Conservation (phyloP, 129 eudicot species). For the Pulicaria dysenterica region DNA sequence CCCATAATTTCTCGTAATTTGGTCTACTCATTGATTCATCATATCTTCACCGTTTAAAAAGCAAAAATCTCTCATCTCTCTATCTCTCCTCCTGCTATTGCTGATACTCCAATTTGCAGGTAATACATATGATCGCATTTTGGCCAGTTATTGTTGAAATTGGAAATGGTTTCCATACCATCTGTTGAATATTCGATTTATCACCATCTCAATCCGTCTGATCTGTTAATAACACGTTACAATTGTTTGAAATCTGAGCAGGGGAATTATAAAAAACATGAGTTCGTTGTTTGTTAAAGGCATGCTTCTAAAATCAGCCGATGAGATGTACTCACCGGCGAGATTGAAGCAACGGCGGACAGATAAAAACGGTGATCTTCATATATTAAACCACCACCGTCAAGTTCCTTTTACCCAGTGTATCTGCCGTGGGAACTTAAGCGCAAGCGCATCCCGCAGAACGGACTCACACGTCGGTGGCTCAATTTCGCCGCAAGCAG, state of each 20-base stretch:
- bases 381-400: slow-evolving; percentile 20
- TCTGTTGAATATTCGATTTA: background rate
- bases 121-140: background rate
- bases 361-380: slow-evolving; percentile 25
- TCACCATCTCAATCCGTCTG: slow-evolving; percentile 1
- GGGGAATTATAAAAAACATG: slow-evolving; percentile 32
- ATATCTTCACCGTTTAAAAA: slow-evolving; percentile 7
- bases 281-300: slow-evolving; percentile 44
- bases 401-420: background rate
- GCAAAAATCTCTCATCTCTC: background rate
- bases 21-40: slow-evolving; percentile 17
- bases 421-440: slow-evolving; percentile 22
- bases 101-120: slow-evolving; percentile 9
- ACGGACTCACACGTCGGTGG: slow-evolving; percentile 17
- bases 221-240: background rate
- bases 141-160: background rate
- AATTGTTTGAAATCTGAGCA: slow-evolving; percentile 12
- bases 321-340: slow-evolving; percentile 34
- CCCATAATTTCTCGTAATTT: slow-evolving; percentile 13
- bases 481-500: slow-evolving; percentile 39
- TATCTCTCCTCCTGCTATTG: background rate
- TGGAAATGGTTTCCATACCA: background rate
- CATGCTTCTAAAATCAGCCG: slow-evolving; percentile 36
- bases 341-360: slow-evolving; percentile 35
- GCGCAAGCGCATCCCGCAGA: slow-evolving; percentile 25